Evolutionary conservation across 352 stramenopile genomes (phyloP), one percentile per base, ranked within the genome.

Genomic region (Blastocystis sp.): DNA sequence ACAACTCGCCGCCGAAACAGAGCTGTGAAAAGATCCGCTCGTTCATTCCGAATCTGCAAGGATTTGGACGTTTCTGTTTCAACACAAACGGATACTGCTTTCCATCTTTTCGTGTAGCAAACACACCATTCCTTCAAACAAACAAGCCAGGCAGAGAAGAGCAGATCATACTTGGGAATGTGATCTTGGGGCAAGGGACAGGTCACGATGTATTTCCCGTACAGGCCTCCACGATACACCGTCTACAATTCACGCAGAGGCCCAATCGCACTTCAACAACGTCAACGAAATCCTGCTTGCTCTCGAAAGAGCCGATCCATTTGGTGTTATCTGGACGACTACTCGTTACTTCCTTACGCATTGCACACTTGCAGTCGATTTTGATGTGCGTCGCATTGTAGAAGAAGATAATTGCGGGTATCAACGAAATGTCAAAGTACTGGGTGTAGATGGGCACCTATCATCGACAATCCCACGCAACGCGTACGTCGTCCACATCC

Each of bases 371-470:
- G 70, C 94, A 95, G 91, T 95, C 92, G 70, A 95, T 92, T 91
- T 95, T 95, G 89, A 95, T 95, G 90, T 95, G 93, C 80, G 94
- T 92, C 1, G 91, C 92, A 86, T 95, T 95, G 88, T 94, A 93
- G 77, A 95, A 95, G 89, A 95, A 95, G 64, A 95, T 90, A 0
- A 92, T 95, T 45, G 92, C 92, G 1, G 93, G 93, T 65, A 95
- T 92, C 34, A 95, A 90, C n/a, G 92, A 92, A 45, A 95, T 94
- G 82, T 95, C 93, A 89, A 95, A 94, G 89, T 95, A 95, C 89
- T 95, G 92, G 61, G 91, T 93, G 89, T 95, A 95, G 59, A 95
- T 91, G 17, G 92, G 91, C 14, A 89, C 82, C 62, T 89, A 19
- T 43, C 93, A 76, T 23, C 90, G 65, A 17, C n/a, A 70, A 28